phyloP scores from a whole-genome alignment of 768 basidiomycete genomes.

The Boletus edulis region DNA sequence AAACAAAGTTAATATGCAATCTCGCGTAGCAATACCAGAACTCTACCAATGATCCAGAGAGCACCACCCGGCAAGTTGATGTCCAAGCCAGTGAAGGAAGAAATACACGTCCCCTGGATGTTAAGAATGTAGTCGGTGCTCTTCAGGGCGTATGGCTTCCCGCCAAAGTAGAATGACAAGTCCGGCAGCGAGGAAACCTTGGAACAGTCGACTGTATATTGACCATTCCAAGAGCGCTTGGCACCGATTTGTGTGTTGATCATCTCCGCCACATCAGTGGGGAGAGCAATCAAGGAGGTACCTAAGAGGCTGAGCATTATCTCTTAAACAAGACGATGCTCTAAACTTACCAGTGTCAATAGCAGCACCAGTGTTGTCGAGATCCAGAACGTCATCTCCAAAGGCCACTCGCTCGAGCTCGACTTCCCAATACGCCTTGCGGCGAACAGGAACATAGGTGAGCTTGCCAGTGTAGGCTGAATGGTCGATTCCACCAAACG shows the following conservation, averaged over 20 bases:
- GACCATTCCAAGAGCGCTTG: slow-evolving; percentile 92
- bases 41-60: slow-evolving; percentile 88
- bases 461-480: slow-evolving; percentile 78
- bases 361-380: slow-evolving; percentile 92
- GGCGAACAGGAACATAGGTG: slow-evolving; percentile 83
- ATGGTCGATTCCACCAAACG: slow-evolving; percentile 88
- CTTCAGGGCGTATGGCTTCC: slow-evolving; percentile 75
- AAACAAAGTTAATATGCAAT: slow-evolving; percentile 1
- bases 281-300: slow-evolving; percentile 91
- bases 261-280: slow-evolving; percentile 96
- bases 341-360: slow-evolving; percentile 74
- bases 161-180: slow-evolving; percentile 79
- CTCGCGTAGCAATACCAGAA: neutral
- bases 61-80: slow-evolving; percentile 76
- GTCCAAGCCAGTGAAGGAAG: slow-evolving; percentile 89
- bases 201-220: slow-evolving; percentile 87
- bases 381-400: slow-evolving; percentile 82
- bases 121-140: slow-evolving; percentile 89
- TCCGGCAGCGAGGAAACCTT: slow-evolving; percentile 84
- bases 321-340: neutral
- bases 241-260: slow-evolving; percentile 95
- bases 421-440: slow-evolving; percentile 98
- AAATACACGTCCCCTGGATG: slow-evolving; percentile 90
- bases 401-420: slow-evolving; percentile 86
- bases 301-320: slow-evolving; percentile 40